A percentile compares a stretch with the other conserved stretches of the same genome.
phyloP scores from a whole-genome alignment of 2,329 filamentous ascomycete genomes.

The Nannizzia gypsea region DNA sequence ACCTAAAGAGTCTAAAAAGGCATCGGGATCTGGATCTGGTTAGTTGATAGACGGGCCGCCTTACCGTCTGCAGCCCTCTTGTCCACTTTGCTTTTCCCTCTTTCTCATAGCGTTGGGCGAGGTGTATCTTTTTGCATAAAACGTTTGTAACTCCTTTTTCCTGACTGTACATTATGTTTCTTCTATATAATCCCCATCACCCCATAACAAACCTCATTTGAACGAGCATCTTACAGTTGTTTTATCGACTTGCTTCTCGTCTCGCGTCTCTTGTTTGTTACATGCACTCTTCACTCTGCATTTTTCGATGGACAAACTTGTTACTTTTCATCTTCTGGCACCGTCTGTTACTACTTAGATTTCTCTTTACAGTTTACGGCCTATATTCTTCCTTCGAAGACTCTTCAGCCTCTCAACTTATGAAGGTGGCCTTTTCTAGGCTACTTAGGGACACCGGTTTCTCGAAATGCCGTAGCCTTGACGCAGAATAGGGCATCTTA shows the following conservation, averaged over 20 bases:
- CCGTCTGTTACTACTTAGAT: not conserved
- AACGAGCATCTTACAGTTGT: too few species aligned
- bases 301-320: not conserved
- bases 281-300: too few species aligned
- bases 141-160: not conserved
- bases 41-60: constrained; percentile 10
- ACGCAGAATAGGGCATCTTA: not conserved
- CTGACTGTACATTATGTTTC: not conserved
- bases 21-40: constrained; percentile 27
- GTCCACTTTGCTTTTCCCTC: constrained; percentile 3
- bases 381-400: not conserved
- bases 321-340: not conserved
- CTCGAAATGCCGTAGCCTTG: not conserved
- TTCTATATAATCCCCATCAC: not conserved
- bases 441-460: not conserved
- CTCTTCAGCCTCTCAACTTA: not conserved
- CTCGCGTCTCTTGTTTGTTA: too few species aligned
- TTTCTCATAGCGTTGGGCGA: constrained; percentile 31
- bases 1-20: constrained; percentile 30
- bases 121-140: constrained; percentile 2
- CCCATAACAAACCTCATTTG: not conserved
- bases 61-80: not conserved
- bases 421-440: not conserved
- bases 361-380: too few species aligned
- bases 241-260: too few species aligned